Evolutionary conservation across 257 asterid species (phyloP), one percentile per base, ranked within the genome.

Genomic region (Plantago ovata): DNA sequence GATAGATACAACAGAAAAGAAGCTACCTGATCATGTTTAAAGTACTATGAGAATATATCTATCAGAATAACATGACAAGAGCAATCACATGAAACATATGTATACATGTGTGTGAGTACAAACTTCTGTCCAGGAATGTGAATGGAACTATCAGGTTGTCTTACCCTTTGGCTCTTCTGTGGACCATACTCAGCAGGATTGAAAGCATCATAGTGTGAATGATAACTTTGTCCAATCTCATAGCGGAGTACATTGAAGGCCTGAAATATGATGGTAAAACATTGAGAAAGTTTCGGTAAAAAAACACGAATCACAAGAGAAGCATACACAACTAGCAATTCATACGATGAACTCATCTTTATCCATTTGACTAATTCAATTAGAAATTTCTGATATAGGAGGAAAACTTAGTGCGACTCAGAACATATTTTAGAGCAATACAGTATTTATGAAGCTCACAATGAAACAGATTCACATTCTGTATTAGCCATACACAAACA

Each of bases 91-190:
- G 51, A 45, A 45, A 10, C 51, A 45, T 45, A 28, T 28, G 6
- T 28, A 3, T 28, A 28, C 36, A 28, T 28, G 36, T 1, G 36
- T 28, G 36, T 8, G 3, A 3, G 7, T 6, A 28, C 4, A 8
- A 28, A 28, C 4, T 4, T 28, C 36, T 8, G 36, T 28, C 4
- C 7, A 28, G 14, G 7, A 21, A 50, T 50, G 18, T 46, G 58
- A 1, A 32, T 18, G 38, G 13, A 13, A 41, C 24, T 41, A 24
- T 14, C 38, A 38, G 23, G 52, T 56, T 53, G 15, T 36, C 65
- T 61, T 81, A 92, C 98, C 89, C 98, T 79, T 70, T 84, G 97
- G 83, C 95, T 92, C 81, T 76, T 82, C 73, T 85, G 96, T 10
- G 97, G 95, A 47, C 97, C 98, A 22, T 88, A 92, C 71, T 88